These are phyloP conservation scores for Telfairia occidentalis DNA, from an alignment of 331 rosid species.

Conservation along the genomic window DNA sequence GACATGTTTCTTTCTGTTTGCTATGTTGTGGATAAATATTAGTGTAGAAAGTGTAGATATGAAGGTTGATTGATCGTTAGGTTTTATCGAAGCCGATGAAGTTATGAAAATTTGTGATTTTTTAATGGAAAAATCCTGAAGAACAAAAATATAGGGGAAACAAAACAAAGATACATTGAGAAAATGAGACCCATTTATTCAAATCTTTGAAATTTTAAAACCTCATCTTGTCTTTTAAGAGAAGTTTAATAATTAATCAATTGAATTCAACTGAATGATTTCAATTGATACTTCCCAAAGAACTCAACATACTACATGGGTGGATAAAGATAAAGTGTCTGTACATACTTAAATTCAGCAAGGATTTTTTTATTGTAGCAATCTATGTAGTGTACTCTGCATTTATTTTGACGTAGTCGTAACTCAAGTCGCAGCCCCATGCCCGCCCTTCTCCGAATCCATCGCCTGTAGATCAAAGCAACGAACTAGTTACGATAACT, in stretches of 20 bases:
- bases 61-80: background rate
- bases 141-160: too few relatives aligned
- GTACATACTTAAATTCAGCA: background rate
- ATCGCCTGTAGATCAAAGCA: slow-evolving; percentile 38
- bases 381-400: slow-evolving; percentile 69
- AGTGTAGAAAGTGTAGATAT: too few relatives aligned
- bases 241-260: background rate
- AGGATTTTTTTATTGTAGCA: background rate
- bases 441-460: slow-evolving; percentile 73
- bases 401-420: slow-evolving; percentile 78
- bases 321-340: background rate
- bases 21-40: background rate
- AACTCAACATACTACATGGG: background rate
- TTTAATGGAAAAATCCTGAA: too few relatives aligned
- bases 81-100: too few relatives aligned
- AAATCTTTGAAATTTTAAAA: background rate
- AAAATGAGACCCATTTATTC: background rate
- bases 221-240: background rate
- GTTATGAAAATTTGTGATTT: too few relatives aligned
- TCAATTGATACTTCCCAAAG: background rate
- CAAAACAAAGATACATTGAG: background rate
- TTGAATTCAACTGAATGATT: background rate
- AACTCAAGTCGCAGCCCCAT: slow-evolving; percentile 87
- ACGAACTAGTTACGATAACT: background rate
- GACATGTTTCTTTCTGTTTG: background rate